phyloP scores from a whole-genome alignment of 1,139 yeast species.

The Sugiyamaella grinbergsii region DNA sequence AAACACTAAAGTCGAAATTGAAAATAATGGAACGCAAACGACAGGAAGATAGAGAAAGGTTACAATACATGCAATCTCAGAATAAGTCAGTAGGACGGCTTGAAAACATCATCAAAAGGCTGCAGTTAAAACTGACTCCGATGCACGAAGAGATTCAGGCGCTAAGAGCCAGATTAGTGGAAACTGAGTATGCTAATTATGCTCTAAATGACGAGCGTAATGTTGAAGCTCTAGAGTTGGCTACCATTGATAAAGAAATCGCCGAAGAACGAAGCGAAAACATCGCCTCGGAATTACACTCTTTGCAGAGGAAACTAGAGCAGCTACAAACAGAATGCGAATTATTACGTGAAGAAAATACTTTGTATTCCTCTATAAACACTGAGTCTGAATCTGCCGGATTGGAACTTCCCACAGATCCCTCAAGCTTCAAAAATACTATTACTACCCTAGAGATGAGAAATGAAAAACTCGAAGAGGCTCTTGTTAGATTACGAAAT shows the following conservation, averaged over 20 bases:
- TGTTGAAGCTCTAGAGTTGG: conserved; percentile 54
- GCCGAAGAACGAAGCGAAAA: conserved; percentile 49
- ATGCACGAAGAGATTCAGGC: conserved; percentile 43
- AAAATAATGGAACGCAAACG: conserved; percentile 40
- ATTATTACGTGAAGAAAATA: conserved; percentile 52
- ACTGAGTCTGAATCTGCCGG: conserved; percentile 15
- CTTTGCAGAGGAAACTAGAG: conserved; percentile 45
- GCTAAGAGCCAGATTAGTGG: conserved; percentile 34
- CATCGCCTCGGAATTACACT: conserved; percentile 41
- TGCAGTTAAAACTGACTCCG: conserved; percentile 40
- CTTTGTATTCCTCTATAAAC: conserved; percentile 42
- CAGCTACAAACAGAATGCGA: conserved; percentile 48
- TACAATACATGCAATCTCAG: conserved; percentile 33
- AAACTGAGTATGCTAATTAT: conserved; percentile 38
- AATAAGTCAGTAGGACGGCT: conserved; percentile 39
- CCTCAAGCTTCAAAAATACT: background rate
- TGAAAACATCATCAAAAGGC: conserved; percentile 47
- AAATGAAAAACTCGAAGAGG: conserved; percentile 48
- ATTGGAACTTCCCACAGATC: background rate
- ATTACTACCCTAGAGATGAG: conserved; percentile 41
- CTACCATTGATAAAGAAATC: conserved; percentile 57
- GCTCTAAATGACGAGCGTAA: conserved; percentile 41
- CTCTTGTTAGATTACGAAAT: conserved; percentile 44
- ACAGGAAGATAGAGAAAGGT: conserved; percentile 36
- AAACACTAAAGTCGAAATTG: conserved; percentile 37